Conservation (phyloP, 768 basidiomycete species). For the Termitomyces bulborhizus region DNA sequence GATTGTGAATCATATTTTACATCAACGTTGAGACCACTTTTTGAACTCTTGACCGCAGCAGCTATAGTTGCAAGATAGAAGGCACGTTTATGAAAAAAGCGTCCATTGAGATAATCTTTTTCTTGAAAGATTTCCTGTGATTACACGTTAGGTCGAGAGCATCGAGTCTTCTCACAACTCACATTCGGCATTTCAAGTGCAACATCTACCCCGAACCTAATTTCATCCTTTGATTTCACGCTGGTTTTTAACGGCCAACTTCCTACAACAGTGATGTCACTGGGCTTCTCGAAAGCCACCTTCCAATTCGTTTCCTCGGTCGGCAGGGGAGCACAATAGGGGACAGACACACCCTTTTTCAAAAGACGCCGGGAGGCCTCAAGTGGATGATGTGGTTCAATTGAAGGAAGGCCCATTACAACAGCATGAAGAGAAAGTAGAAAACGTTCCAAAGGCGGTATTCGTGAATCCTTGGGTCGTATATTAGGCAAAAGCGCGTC, state of each 20-base stretch:
- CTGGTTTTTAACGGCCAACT: conserved; percentile 80
- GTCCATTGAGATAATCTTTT: conserved; percentile 86
- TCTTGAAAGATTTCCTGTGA: conserved; percentile 79
- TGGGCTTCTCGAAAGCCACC: conserved; percentile 73
- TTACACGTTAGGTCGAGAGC: conserved; percentile 11
- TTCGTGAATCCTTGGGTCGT: conserved; percentile 54
- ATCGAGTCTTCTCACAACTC: conserved; percentile 18
- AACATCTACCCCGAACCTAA: conserved; percentile 68
- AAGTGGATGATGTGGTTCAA: conserved; percentile 59
- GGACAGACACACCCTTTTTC: conserved; percentile 53
- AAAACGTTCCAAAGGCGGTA: conserved; percentile 58
- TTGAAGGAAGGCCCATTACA: conserved; percentile 51
- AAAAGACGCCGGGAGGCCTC: conserved; percentile 51
- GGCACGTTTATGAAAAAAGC: conserved; percentile 89
- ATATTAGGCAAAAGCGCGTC: conserved; percentile 76
- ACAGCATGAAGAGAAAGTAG: conserved; percentile 63
- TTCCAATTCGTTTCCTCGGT: conserved; percentile 85
- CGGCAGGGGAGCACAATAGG: conserved; percentile 65
- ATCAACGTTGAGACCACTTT: conserved; percentile 48
- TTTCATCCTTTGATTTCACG: conserved; percentile 65
- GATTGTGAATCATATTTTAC: conserved; percentile 50
- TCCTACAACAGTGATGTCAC: conserved; percentile 72
- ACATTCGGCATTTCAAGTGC: conserved; percentile 86
- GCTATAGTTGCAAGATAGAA: conserved; percentile 85
- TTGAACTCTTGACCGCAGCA: conserved; percentile 42